phyloP scores from a whole-genome alignment of 371 early-diverging fungal genomes.

The Mucor circinelloides region DNA sequence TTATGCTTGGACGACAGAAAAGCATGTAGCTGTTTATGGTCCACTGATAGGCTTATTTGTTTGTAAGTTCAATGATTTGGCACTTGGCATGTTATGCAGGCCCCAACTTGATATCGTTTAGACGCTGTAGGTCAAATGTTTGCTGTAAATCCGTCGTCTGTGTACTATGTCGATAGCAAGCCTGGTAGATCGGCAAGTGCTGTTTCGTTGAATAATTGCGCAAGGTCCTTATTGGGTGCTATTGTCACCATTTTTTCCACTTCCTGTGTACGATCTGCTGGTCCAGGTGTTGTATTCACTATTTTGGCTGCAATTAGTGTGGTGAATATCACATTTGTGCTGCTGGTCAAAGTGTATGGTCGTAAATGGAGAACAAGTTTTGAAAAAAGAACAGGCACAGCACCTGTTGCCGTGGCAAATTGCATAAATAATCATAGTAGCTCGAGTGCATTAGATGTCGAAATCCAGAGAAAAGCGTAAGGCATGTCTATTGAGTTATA shows the following conservation, averaged over 20 bases:
- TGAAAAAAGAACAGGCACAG: constrained; percentile 7
- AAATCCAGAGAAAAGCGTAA: not conserved
- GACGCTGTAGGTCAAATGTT: constrained; percentile 38
- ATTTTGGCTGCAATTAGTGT: constrained; percentile 32
- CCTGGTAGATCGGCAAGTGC: constrained; percentile 58
- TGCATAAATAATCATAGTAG: not conserved
- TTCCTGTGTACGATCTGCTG: constrained; percentile 13
- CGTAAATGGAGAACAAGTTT: constrained; percentile 24
- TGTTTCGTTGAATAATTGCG: constrained; percentile 52
- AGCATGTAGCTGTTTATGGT: constrained; percentile 35
- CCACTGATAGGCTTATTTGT: constrained; percentile 55
- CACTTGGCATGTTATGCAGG: not conserved
- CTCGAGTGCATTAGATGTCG: not conserved
- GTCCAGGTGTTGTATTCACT: constrained; percentile 27
- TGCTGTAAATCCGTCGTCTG: constrained; percentile 47
- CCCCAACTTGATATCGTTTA: constrained; percentile 9
- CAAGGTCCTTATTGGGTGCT: constrained; percentile 42
- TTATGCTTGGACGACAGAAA: constrained; percentile 55
- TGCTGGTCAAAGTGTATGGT: constrained; percentile 23
- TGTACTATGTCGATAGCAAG: constrained; percentile 56
- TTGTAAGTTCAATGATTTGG: constrained; percentile 43
- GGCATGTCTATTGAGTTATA: not conserved
- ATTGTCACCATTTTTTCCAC: constrained; percentile 32
- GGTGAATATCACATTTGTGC: constrained; percentile 16
- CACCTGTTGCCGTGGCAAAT: not conserved